Evolutionary conservation across 352 stramenopile species (phyloP).

Genomic region (Globisporangium abappressorium): DNA sequence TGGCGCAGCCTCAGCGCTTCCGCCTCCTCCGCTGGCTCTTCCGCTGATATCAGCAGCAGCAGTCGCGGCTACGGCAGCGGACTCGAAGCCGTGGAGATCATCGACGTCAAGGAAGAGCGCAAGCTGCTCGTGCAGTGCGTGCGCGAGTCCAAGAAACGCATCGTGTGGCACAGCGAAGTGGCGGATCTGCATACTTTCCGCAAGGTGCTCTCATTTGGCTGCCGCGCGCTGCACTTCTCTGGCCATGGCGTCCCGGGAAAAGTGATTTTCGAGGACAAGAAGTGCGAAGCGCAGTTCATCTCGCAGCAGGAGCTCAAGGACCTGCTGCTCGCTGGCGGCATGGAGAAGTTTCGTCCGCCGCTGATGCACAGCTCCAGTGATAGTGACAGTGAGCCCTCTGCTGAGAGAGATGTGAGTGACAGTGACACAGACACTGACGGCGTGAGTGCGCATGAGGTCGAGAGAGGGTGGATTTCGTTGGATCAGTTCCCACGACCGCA

Average conservation of each 20-base stretch:
- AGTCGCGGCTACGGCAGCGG: slow-evolving; percentile 29
- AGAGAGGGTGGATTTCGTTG: slow-evolving; percentile 39
- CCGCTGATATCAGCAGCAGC: not conserved
- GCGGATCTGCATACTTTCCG: slow-evolving; percentile 79
- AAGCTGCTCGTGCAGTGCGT: slow-evolving; percentile 72
- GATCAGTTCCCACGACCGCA: slow-evolving; percentile 35
- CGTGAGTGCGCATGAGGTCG: slow-evolving; percentile 40
- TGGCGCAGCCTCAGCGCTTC: slow-evolving; percentile 53
- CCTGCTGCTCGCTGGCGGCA: slow-evolving; percentile 62
- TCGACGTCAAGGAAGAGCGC: slow-evolving; percentile 78
- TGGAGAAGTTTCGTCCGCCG: slow-evolving; percentile 24
- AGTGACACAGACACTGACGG: slow-evolving; percentile 11
- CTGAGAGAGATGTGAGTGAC: slow-evolving; percentile 4
- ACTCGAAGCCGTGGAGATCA: slow-evolving; percentile 81
- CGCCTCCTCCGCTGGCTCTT: not conserved
- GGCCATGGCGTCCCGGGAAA: slow-evolving; percentile 71
- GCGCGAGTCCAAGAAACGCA: slow-evolving; percentile 54
- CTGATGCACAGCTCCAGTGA: slow-evolving; percentile 11
- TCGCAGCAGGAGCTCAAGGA: slow-evolving; percentile 77
- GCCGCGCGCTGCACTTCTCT: slow-evolving; percentile 75
- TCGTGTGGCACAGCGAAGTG: slow-evolving; percentile 78
- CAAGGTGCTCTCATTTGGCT: slow-evolving; percentile 77
- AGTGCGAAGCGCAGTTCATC: slow-evolving; percentile 80
- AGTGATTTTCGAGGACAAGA: slow-evolving; percentile 81
- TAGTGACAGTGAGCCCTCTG: not conserved